Evolutionary conservation across 768 basidiomycete genomes (phyloP), one percentile per base, ranked within the genome.

Genomic region (Gautieria morchelliformis): DNA sequence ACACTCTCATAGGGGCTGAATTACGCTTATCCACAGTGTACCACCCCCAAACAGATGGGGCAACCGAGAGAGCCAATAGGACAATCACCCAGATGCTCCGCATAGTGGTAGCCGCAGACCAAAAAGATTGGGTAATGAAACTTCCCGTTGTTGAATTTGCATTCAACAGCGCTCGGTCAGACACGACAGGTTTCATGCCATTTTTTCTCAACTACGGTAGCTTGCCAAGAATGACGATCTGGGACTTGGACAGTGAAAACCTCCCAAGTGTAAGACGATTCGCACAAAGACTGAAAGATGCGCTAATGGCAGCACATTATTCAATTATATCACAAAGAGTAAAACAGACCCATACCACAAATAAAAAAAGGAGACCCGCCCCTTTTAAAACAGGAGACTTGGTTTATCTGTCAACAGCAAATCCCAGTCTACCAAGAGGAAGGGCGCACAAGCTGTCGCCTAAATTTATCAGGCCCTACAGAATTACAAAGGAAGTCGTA

Each of bases 401-500:
- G 0, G 74, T 78, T 1, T 62, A 73, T 60, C 60, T 78, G 0
- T 70, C 72, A 0, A 76, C 72, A 0, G 42, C 60, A 10, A 60
- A 73, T 40, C 59, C 47, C 59, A 1, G 63, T 71, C 1, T 76
- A 70, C 54, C 63, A 63, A 24, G n/a, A 52, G 0, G 39, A 41
- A 0, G 67, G 69, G 0, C 62, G 67, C 2, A 27, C 2, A 63
- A 67, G 4, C 61, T 66, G 0, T 72, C 71, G 0, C 73, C 72
- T 0, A 78, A 79, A 51, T 76, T 77, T 53, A 71, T 78, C 52
- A 63, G 68, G 4, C 65, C 62, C 2, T 68, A 63, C 56, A 50
- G n/a, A 0, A 58, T 66, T 58, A 8, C 33, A 58, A 6, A 67
- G 60, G 30, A 62, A 1, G 48, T 40, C 41, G 59, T 63, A 2